Evolutionary conservation across 139 green algal species (phyloP), one percentile per base, ranked within the genome.

Genomic region (Coccomyxa sp.): DNA sequence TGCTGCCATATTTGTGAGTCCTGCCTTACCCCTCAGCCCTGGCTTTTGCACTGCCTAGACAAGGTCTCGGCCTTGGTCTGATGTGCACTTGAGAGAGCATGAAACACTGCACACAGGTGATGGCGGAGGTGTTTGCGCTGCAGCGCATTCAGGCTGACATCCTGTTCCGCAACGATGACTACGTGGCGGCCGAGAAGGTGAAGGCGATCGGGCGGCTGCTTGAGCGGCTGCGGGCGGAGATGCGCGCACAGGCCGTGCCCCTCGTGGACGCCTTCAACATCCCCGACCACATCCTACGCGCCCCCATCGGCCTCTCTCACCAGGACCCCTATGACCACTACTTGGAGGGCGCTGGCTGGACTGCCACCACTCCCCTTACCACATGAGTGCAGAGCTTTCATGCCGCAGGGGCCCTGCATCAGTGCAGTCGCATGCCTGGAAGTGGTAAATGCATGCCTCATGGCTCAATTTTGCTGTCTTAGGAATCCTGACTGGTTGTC

Each of bases 101-200:
- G 38, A 51, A 51, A 3, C 38, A 51, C 38, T 51, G 38, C 63
- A 11, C 76, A 59, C 82, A 93, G 85, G 85, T 89, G 12, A 89
- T 97, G 93, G 84, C 87, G 21, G 94, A 96, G 88, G 83, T 96
- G 27, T 97, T 94, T 84, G 94, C 94, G 0, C 90, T 97, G 80
- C 84, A 92, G 82, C 84, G 87, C 86, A 94, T 97, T 76, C 85
- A 94, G 81, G 58, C 77, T 13, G 94, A 97, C 87, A 90, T 93
- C 71, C 74, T 93, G 67, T 92, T 92, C 83, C 86, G 92, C 58
- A 96, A 97, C 78, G 91, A 96, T 63, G 94, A 97, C 84, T 95
- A 93, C 81, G 90, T 97, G n/a, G 92, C 93, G 17, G 91, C 93
- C 58, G 86, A 93, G 77, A 97, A 96, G 90, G 91, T 89, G 86